Evolutionary conservation across 176 grass and related monocot species (phyloP).

Genomic region (Carex kokanica): DNA sequence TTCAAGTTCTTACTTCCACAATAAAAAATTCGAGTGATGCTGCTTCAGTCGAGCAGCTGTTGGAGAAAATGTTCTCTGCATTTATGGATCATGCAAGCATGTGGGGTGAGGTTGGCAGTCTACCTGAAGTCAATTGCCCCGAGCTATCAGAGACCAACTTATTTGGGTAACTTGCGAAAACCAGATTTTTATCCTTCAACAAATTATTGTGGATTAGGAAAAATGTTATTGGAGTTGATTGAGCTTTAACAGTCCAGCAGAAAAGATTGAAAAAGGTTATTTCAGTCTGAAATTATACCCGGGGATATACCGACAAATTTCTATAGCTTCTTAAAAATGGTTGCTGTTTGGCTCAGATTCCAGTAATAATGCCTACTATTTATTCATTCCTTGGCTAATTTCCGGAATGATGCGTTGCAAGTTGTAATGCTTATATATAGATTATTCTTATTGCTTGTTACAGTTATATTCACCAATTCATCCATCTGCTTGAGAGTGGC

Average conservation of each 20-base stretch:
- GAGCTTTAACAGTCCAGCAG: neutral
- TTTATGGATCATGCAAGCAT: conserved; percentile 93
- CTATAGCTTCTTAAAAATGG: neutral
- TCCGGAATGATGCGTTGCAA: neutral
- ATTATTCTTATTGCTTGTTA: conserved; percentile 25
- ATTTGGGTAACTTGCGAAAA: conserved; percentile 60
- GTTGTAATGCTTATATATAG: neutral
- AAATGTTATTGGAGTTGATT: neutral
- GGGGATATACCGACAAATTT: neutral
- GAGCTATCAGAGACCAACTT: conserved; percentile 77
- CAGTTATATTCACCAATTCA: conserved; percentile 95
- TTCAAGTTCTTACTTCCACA: conserved; percentile 80
- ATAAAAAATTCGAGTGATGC: conserved; percentile 50
- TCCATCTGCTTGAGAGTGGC: conserved; percentile 85
- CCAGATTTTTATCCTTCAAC: neutral
- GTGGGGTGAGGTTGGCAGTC: conserved; percentile 72
- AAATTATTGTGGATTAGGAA: conserved; percentile 2
- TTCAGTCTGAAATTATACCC: neutral
- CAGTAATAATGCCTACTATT: neutral
- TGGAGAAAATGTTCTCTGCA: conserved; percentile 90
- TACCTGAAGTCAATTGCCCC: conserved; percentile 64
- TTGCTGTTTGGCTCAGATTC: neutral
- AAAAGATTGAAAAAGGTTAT: neutral
- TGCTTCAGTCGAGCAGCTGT: conserved; percentile 56
- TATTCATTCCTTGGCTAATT: neutral